phyloP scores from a whole-genome alignment of 2,329 filamentous ascomycete genomes.

The Diplocarpon mali region DNA sequence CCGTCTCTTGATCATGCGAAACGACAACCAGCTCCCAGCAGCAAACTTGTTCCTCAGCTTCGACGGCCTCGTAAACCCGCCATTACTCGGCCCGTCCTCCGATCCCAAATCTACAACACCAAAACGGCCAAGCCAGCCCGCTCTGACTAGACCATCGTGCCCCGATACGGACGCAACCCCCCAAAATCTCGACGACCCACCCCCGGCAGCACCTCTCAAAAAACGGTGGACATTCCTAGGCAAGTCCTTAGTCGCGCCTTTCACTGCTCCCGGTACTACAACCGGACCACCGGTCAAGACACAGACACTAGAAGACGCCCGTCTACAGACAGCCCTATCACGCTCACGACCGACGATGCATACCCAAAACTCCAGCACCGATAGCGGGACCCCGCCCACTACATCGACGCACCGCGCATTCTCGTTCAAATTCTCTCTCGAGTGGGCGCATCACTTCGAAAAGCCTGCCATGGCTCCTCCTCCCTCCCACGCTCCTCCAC shows the following conservation, averaged over 20 bases:
- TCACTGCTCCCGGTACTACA: conserved; percentile 10
- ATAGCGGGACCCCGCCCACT: conserved; percentile 42
- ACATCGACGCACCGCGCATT: conserved; percentile 35
- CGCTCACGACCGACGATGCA: conserved; percentile 30
- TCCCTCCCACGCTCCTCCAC: background rate
- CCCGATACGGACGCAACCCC: conserved; percentile 3
- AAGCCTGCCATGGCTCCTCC: conserved; percentile 3
- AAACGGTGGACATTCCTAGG: conserved; percentile 54
- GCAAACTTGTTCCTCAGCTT: conserved; percentile 45
- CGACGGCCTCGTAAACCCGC: conserved; percentile 38
- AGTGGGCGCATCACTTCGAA: conserved; percentile 44
- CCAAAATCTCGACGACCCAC: conserved; percentile 14
- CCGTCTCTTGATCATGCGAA: conserved; percentile 58
- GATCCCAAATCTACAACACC: conserved; percentile 13
- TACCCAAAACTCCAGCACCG: conserved; percentile 43
- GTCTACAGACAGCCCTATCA: conserved; percentile 39
- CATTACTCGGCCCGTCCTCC: conserved; percentile 3
- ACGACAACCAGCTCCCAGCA: conserved; percentile 37
- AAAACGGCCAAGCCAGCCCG: conserved; percentile 21
- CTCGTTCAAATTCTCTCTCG: conserved; percentile 65
- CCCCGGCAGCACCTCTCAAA: conserved; percentile 30
- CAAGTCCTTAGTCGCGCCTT: conserved; percentile 45
- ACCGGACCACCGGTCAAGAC: conserved; percentile 4
- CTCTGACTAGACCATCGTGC: conserved; percentile 8
- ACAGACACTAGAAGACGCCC: conserved; percentile 38